phyloP scores from a whole-genome alignment of 805 yeast genomes.

The Candida corydali region DNA sequence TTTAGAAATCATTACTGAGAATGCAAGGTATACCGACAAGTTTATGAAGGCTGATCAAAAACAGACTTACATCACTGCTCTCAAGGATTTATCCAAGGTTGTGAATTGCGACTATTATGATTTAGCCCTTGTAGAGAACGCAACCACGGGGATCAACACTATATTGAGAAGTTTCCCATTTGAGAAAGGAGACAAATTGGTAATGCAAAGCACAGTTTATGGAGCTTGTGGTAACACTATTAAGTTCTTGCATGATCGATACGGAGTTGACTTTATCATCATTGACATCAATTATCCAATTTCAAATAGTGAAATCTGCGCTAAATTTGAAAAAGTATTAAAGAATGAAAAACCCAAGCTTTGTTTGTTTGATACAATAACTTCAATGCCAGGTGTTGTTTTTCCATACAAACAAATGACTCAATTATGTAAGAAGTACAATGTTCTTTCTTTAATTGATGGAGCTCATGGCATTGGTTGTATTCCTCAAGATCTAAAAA shows the following conservation, averaged over 20 bases:
- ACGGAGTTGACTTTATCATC: constrained; percentile 27
- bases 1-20: constrained; percentile 19
- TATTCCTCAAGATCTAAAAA: constrained; percentile 35
- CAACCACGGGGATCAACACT: constrained; percentile 57
- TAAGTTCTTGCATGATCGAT: constrained; percentile 30
- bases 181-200: constrained; percentile 46
- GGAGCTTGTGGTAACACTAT: constrained; percentile 53
- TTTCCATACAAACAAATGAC: constrained; percentile 53
- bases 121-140: constrained; percentile 54
- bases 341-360: constrained; percentile 24
- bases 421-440: constrained; percentile 40
- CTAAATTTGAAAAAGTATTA: constrained; percentile 18
- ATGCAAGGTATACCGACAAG: constrained; percentile 43
- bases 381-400: constrained; percentile 60
- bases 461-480: constrained; percentile 71
- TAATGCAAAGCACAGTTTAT: constrained; percentile 48
- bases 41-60: constrained; percentile 21
- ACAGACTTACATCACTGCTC: constrained; percentile 22
- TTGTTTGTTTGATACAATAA: constrained; percentile 53
- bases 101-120: constrained; percentile 44
- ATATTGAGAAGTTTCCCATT: constrained; percentile 54
- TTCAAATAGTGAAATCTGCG: constrained; percentile 30
- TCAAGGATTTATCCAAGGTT: constrained; percentile 34
- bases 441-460: constrained; percentile 56
- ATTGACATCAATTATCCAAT: constrained; percentile 43